Evolutionary conservation across 2,329 filamentous ascomycete species (phyloP), one percentile per base, ranked within the genome.

Genomic region (Calcarisporium arbuscula): DNA sequence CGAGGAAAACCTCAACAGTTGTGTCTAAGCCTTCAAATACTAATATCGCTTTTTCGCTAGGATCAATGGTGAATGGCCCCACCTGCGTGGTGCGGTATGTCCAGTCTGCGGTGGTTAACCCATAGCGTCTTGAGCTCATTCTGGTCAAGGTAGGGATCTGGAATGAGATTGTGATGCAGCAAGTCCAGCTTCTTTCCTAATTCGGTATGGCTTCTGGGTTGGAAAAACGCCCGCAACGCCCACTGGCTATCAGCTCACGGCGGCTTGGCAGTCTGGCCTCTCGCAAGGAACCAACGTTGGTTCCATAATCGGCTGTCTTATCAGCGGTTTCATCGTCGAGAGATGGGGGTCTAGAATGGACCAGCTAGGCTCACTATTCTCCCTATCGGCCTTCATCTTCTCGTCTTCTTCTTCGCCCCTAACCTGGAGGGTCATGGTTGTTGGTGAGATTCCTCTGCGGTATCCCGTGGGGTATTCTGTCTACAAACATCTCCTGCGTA

Each of bases 191-290:
- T n/a, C n/a, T n/a, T n/a, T n/a, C n/a, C n/a, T n/a, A n/a, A n/a
- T n/a, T n/a, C n/a, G n/a, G n/a, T n/a, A n/a, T n/a, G n/a, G n/a
- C n/a, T n/a, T n/a, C n/a, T n/a, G n/a, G n/a, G n/a, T n/a, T n/a
- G n/a, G n/a, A n/a, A n/a, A n/a, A n/a, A n/a, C n/a, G n/a, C n/a
- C n/a, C n/a, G n/a, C n/a, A n/a, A n/a, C n/a, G n/a, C n/a, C n/a
- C n/a, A n/a, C n/a, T n/a, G n/a, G n/a, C n/a, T 54, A 57, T 32
- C 52, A 72, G 40, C 52, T 76, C 18, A 54, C 63, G 0, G 62
- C 66, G 0, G 44, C 61, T 1, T 76, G 72, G 72, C 69, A 74
- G 45, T 60, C 67, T 4, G 68, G 60, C 0, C 49, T 76, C 1
- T 53, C 55, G 18, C 67, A 67, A 19, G 67, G 58, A 2, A 54